A percentile compares a stretch with the other conserved stretches of the same genome.
Conservation (phyloP, 2,329 filamentous ascomycete genomes). For the Talaromyces atroroseus region DNA sequence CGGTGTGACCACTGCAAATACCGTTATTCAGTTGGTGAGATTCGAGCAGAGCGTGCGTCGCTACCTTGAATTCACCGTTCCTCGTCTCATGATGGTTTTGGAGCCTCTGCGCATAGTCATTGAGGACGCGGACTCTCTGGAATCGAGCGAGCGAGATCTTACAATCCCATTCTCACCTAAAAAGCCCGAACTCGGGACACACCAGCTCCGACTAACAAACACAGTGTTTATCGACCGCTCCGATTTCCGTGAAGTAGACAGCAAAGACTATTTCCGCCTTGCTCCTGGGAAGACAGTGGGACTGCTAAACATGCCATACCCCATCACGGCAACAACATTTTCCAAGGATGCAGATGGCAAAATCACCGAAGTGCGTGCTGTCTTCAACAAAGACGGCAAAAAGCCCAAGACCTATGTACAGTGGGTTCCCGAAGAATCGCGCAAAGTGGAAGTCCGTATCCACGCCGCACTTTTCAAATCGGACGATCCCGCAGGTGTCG, state of each 20-base stretch:
- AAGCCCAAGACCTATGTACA: conserved; percentile 77
- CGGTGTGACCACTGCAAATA: conserved; percentile 77
- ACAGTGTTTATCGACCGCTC: conserved; percentile 79
- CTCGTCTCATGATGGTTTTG: conserved; percentile 80
- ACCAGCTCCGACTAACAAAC: conserved; percentile 63
- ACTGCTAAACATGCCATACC: conserved; percentile 64
- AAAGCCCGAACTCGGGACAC: conserved; percentile 53
- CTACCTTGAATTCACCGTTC: conserved; percentile 83
- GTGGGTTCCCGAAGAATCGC: conserved; percentile 67
- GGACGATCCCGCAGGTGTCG: conserved; percentile 69
- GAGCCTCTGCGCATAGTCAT: conserved; percentile 80
- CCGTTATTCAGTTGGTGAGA: conserved; percentile 70
- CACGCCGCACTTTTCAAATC: conserved; percentile 83
- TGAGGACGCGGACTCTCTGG: conserved; percentile 60
- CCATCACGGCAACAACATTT: conserved; percentile 64
- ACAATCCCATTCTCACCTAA: conserved; percentile 69
- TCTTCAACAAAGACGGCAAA: conserved; percentile 62
- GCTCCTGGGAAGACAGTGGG: conserved; percentile 71
- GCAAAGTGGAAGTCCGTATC: conserved; percentile 67
- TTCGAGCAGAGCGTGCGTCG: conserved; percentile 81
- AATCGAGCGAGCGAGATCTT: conserved; percentile 60
- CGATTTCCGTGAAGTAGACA: conserved; percentile 70
- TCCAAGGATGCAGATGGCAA: conserved; percentile 61
- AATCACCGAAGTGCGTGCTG: conserved; percentile 61
- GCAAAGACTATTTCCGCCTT: conserved; percentile 71